These are phyloP conservation scores for Strombidium stylifer DNA, from an alignment of 73 alveolate species.

Conservation along the genomic window DNA sequence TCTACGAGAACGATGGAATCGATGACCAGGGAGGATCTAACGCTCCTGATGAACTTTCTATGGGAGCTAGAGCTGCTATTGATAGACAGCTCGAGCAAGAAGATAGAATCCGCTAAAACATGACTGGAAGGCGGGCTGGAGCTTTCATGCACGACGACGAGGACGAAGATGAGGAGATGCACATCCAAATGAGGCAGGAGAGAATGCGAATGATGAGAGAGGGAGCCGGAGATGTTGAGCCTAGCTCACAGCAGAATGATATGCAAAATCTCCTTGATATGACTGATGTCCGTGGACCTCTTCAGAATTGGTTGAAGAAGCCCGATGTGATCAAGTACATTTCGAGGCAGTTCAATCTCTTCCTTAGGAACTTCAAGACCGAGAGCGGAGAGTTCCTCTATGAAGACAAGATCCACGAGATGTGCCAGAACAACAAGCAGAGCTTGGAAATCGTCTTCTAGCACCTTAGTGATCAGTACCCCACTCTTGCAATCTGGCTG, in stretches of 20 bases:
- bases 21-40: conserved; percentile 85
- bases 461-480: conserved; percentile 67
- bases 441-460: conserved; percentile 84
- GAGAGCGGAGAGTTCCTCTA: conserved; percentile 76
- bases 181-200: conserved; percentile 49
- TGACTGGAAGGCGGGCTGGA: conserved; percentile 77
- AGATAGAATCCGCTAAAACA: conserved; percentile 57
- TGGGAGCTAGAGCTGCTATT: too few species aligned
- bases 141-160: conserved; percentile 85
- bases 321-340: conserved; percentile 90
- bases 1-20: conserved; percentile 88
- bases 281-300: conserved; percentile 95
- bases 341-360: conserved; percentile 79
- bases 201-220: conserved; percentile 26
- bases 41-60: too few species aligned
- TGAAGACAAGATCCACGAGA: conserved; percentile 89
- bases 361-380: conserved; percentile 80
- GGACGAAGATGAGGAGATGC: conserved; percentile 56
- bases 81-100: conserved; percentile 79
- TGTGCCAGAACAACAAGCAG: conserved; percentile 94
- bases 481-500: conserved; percentile 96
- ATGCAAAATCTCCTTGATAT: conserved; percentile 67
- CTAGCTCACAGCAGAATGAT: conserved; percentile 82
- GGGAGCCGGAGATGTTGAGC: conserved; percentile 68
- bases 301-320: conserved; percentile 88